A percentile compares a stretch with the other conserved stretches of the same genome.
Conservation (phyloP, 345 rosid genomes). For the Balakata baccata region DNA sequence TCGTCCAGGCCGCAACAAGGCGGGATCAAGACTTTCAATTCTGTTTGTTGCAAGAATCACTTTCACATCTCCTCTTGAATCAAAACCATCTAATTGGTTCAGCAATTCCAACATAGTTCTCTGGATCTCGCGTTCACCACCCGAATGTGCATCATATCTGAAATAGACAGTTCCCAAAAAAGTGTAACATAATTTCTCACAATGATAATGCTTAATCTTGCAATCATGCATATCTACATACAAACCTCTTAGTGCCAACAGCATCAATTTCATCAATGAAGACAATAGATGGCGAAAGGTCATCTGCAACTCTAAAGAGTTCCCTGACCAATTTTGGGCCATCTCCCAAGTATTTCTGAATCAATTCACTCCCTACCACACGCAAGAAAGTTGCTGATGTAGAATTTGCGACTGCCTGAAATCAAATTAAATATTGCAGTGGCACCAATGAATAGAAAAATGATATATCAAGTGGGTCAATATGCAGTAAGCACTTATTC, state of each 20-base stretch:
- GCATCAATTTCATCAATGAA: conserved; percentile 37
- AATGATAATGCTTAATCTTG: neutral
- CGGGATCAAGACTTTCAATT: conserved; percentile 23
- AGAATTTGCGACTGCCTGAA: conserved; percentile 82
- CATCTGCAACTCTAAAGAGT: conserved; percentile 67
- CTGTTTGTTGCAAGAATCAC: conserved; percentile 29
- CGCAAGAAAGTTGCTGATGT: conserved; percentile 96
- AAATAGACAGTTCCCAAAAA: neutral
- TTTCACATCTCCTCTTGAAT: conserved; percentile 33
- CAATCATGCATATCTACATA: neutral
- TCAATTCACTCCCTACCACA: conserved; percentile 97
- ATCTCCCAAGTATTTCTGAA: conserved; percentile 95
- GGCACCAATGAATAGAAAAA: neutral
- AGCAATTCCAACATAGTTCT: conserved; percentile 34
- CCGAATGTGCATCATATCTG: conserved; percentile 33
- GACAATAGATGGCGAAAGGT: conserved; percentile 30
- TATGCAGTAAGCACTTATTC: neutral
- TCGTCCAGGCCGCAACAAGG: conserved; percentile 18
- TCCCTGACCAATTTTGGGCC: conserved; percentile 97
- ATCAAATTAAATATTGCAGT: neutral
- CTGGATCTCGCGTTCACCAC: conserved; percentile 35
- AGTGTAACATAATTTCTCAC: neutral
- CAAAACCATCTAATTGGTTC: conserved; percentile 35
- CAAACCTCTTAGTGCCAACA: conserved; percentile 30
- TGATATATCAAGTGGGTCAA: too few species aligned